Evolutionary conservation across 805 yeast species (phyloP), one percentile per base, ranked within the genome.

Genomic region (Trichomonascus vanleenenianus): DNA sequence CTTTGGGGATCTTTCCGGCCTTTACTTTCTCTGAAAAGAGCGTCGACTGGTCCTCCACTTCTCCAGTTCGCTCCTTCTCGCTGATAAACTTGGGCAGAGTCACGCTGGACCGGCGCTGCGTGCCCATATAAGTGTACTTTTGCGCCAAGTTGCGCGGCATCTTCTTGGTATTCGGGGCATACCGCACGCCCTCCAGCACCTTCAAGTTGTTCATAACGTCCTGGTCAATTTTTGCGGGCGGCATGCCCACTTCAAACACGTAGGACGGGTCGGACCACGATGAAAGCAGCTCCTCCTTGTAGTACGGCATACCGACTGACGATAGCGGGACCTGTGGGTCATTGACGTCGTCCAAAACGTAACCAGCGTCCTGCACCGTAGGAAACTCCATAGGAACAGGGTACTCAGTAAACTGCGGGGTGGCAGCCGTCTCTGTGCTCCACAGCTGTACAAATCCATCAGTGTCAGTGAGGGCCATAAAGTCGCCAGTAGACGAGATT

Each of bases 231-330:
- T 65, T 64, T 10, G 64, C 63, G 0, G 88, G 80, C 3, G 83
- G 65, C 46, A 78, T 76, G 1, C 94, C 86, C 47, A 64, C 74
- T 40, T 75, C 73, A 58, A 85, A 86, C 5, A 77, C 38, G 27
- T 42, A 43, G 25, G 38, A 20, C 19, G 51, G 48, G 25, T 72
- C 58, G 0, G 91, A 83, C 87, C 89, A 91, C 11, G 85, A 81
- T 0, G 96, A 87, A 7, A 89, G 68, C 14, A 93, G 71, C 45
- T 74, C 74, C 36, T 83, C 85, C 45, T 78, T 78, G 61, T 87
- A 93, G 56, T 81, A 86, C 0, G 98, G 97, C 76, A 93, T 67
- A 8, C 96, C 97, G 2, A 93, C 70, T 1, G 78, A 59, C 40
- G 79, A 81, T 46, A 91, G 69, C 8, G 27, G 8, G 0, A 96